Conservation (phyloP, 2,329 filamentous ascomycete genomes). For the Eurotiales sp. region DNA sequence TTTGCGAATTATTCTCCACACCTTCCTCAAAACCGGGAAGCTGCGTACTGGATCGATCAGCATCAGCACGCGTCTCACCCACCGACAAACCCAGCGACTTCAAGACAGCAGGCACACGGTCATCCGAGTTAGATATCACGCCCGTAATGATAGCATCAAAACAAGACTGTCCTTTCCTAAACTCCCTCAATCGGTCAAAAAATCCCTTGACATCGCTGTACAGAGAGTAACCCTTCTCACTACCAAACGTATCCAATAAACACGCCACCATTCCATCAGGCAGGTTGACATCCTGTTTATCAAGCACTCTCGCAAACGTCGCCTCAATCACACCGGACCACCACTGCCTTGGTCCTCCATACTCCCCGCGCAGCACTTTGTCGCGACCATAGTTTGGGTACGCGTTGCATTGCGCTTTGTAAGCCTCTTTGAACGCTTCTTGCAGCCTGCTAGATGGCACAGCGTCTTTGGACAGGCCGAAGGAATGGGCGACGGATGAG, state of each 20-base stretch:
- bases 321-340: constrained; percentile 41
- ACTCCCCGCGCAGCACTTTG: constrained; percentile 30
- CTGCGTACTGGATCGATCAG: constrained; percentile 25
- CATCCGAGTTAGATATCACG: constrained; percentile 46
- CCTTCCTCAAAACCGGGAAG: constrained; percentile 24
- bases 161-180: constrained; percentile 16
- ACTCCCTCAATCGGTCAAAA: constrained; percentile 28
- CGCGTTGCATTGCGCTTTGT: constrained; percentile 26
- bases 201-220: constrained; percentile 39
- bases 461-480: constrained; percentile 28
- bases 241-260: constrained; percentile 38
- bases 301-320: constrained; percentile 30
- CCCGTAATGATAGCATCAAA: constrained; percentile 39
- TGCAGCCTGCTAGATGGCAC: constrained; percentile 27
- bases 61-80: constrained; percentile 31
- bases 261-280: constrained; percentile 31
- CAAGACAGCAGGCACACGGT: constrained; percentile 38
- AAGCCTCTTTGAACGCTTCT: constrained; percentile 35
- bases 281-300: constrained; percentile 18
- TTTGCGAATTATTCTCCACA: background rate
- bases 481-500: constrained; percentile 33
- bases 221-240: constrained; percentile 37
- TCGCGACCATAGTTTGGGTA: constrained; percentile 45
- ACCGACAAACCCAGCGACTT: constrained; percentile 37
- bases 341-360: constrained; percentile 40